Evolutionary conservation across 2,329 filamentous ascomycete genomes (phyloP).

Genomic region (Bipolaris oryzae): DNA sequence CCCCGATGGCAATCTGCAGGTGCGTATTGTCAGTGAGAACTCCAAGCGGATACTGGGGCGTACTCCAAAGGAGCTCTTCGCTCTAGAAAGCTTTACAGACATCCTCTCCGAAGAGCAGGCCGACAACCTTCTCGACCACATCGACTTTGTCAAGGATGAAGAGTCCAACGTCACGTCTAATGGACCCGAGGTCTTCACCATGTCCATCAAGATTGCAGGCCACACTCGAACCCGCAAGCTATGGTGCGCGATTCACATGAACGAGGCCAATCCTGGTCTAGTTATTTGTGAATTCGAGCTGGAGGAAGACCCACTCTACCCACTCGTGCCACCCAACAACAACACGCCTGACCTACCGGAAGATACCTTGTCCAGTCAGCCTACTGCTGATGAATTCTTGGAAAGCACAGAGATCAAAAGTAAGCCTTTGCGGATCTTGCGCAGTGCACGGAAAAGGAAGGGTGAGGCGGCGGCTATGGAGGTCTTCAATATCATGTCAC

Average conservation of each 20-base stretch:
- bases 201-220: constrained; percentile 68
- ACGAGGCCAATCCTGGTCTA: constrained; percentile 65
- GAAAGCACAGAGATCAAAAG: constrained; percentile 78
- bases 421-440: constrained; percentile 76
- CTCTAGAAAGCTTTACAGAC: constrained; percentile 76
- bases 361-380: constrained; percentile 74
- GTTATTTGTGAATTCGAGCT: constrained; percentile 89
- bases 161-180: constrained; percentile 75
- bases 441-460: constrained; percentile 74
- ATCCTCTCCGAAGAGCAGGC: constrained; percentile 83
- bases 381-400: constrained; percentile 73
- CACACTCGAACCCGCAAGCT: constrained; percentile 67
- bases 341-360: constrained; percentile 67
- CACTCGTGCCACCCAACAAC: constrained; percentile 67
- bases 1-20: constrained; percentile 66
- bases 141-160: constrained; percentile 86
- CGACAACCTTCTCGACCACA: constrained; percentile 82
- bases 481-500: constrained; percentile 89
- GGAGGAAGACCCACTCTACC: constrained; percentile 74
- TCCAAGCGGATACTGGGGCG: constrained; percentile 76
- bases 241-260: constrained; percentile 87
- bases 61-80: constrained; percentile 76
- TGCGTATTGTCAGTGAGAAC: constrained; percentile 82
- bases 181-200: constrained; percentile 83
- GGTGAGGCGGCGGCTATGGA: constrained; percentile 86